Base-by-base conservation (phyloP, 257 asterid species). In the Apocynum venetum region DNA sequence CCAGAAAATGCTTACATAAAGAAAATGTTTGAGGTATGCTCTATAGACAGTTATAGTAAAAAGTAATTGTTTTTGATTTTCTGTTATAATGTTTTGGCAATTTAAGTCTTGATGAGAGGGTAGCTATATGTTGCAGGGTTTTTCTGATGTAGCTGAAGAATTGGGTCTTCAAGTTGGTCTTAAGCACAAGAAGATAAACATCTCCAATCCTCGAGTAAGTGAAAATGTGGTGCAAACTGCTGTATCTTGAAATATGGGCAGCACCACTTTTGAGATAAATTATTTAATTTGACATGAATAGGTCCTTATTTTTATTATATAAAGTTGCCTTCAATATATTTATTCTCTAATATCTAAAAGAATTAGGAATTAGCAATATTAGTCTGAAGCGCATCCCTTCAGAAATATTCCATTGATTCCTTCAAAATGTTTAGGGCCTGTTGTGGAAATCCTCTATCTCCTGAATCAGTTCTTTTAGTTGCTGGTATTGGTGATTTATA, bases 151-250 rank as follows among this genome's bases (percentile, higher is more conserved):
- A 43, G 92, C 96, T n/a, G 85, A 87, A 76, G 92, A 93, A 80
- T 77, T 88, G 86, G 99, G 97, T 80, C 86, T 93, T 80, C 85
- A 89, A 75, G 90, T 96, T 80, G 94, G 91, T 65, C 84, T 96
- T 80, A 96, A 93, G 89, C 99, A 96, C 97, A 93, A 96, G 86
- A 93, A 93, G 87, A 96, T 96, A 75, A 96, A 96, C 89, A 91
- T 96, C 80, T 96, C 99, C 36, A 89, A 93, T 85, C 87, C 96
- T 81, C 91, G 99, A 87, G 99, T 94, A 87, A 89, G 97, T 85
- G 60, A 60, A 70, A 46, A 51, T 73, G 9, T 43, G 53, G 9
- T 68, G 15, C 35, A 8, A 68, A 10, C 38, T 43, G 17, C 2
- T 40, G 44, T 65, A 14, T 40, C 11, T 7, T 5, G 20, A 14